Base-by-base conservation (phyloP, 805 yeast species). In the Wickerhamomyces mucosus region DNA sequence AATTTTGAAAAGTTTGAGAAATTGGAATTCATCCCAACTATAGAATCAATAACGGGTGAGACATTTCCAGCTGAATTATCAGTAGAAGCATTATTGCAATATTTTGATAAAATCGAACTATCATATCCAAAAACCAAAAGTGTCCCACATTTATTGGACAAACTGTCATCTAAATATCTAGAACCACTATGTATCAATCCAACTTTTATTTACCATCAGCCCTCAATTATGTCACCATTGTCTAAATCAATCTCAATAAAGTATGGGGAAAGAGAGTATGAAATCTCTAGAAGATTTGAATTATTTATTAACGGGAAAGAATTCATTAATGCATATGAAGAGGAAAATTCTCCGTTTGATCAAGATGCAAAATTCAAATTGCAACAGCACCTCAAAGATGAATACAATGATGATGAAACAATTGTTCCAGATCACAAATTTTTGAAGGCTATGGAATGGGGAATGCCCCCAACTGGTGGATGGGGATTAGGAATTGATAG, bases 391-490 rank as follows among this genome's bases (percentile, higher is more conserved):
- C 57, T 68, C 21, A 70, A 70, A 31, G 56, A 53, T 2, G 58
- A 61, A 7, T 69, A 50, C 34, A 56, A 66, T 4, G 94, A 82
- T 45, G 46, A 49, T 2, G 95, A 85, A 38, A 55, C 75, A 5
- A 60, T 79, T 22, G 51, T 78, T 0, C 83, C 94, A 0, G 98
- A 92, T 51, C 58, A 70, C 46, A 64, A 65, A 29, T 92, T 74
- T 50, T 72, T 86, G 1, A 66, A 70, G 26, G 71, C 78, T 12
- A 76, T 92, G 88, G 89, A 84, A 50, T 83, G 78, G 68, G 97
- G 95, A 2, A 69, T 92, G 59, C 96, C 97, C 4, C 98, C 98
- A 1, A 89, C 96, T 4, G 97, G 95, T 3, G 99, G 99, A 0
- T 83, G 96, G 83, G 99, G 98, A 1, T 60, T 94, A 37, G 99